Percentiles rank a stretch among this genome's conserved stretches.
phyloP scores from a whole-genome alignment of 1,139 yeast genomes.

The Groenewaldozyma auringiensis region DNA sequence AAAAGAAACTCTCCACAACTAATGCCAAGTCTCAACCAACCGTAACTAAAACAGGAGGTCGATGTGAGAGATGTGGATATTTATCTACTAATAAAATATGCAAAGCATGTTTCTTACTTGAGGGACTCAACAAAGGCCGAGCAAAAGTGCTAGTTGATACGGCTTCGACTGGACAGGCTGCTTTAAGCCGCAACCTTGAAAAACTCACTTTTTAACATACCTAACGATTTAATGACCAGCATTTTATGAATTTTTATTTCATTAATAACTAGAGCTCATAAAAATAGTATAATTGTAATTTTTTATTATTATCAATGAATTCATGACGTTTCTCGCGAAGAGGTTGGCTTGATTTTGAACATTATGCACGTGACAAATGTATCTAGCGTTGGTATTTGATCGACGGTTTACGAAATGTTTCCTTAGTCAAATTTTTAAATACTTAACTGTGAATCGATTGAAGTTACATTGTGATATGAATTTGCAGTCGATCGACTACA shows the following conservation, averaged over 20 bases:
- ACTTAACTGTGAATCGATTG: too few species aligned
- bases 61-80: constrained; percentile 86
- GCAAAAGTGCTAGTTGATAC: constrained; percentile 27
- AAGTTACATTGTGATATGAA: too few species aligned
- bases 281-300: too few species aligned
- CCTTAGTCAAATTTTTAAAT: too few species aligned
- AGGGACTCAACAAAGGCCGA: constrained; percentile 72
- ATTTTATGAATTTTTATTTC: too few species aligned
- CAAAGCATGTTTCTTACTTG: constrained; percentile 84
- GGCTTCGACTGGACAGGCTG: neutral
- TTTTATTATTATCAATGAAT: too few species aligned
- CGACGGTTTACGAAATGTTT: neutral
- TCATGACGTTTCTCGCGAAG: too few species aligned
- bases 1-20: constrained; percentile 26
- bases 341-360: too few species aligned
- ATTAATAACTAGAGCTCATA: neutral
- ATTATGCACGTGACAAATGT: too few species aligned
- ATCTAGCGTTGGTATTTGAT: neutral
- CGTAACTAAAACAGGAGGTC: constrained; percentile 16
- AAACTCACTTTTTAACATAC: neutral
- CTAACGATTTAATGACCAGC: neutral
- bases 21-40: constrained; percentile 18
- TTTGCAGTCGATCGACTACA: neutral
- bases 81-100: constrained; percentile 81
- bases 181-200: neutral